phyloP scores from a whole-genome alignment of 495 filamentous ascomycete species.

The Alectoria sarmentosa region DNA sequence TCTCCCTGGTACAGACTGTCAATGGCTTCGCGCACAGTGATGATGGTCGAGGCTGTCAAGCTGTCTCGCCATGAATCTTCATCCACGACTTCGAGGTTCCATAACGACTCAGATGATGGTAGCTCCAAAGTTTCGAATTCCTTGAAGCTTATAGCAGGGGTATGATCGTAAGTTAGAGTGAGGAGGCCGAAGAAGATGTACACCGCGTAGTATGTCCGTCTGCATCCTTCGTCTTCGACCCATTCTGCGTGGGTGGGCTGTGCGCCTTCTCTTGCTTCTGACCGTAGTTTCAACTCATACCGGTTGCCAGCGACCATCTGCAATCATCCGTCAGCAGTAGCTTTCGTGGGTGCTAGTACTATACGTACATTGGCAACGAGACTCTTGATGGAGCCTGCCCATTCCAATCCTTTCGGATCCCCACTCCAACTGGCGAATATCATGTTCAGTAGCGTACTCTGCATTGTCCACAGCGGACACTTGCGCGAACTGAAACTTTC shows the following conservation, averaged over 20 bases:
- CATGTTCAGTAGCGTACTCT: conserved; percentile 94
- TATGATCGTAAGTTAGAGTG: conserved; percentile 96
- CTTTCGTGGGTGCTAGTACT: neutral
- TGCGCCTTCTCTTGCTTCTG: conserved; percentile 74
- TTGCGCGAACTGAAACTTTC: conserved; percentile 98
- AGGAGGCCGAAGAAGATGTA: conserved; percentile 98
- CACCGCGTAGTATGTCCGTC: conserved; percentile 96
- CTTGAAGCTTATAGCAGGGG: conserved; percentile 93
- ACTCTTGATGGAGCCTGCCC: conserved; percentile 98
- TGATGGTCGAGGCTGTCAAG: conserved; percentile 57
- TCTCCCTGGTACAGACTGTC: conserved; percentile 93
- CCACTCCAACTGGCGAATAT: conserved; percentile 99
- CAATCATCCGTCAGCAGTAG: conserved; percentile 16
- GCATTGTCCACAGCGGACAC: conserved; percentile 96
- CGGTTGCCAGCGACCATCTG: conserved; percentile 95
- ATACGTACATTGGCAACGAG: conserved; percentile 70
- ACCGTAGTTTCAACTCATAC: conserved; percentile 89
- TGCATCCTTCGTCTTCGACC: conserved; percentile 94
- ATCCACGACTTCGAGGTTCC: conserved; percentile 78
- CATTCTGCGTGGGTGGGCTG: conserved; percentile 79
- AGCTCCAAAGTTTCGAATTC: conserved; percentile 92
- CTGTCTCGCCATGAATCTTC: conserved; percentile 78
- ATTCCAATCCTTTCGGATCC: conserved; percentile 93
- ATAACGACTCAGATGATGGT: conserved; percentile 88
- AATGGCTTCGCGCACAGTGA: conserved; percentile 89